These are phyloP conservation scores for Nicotiana noctiflora DNA, from an alignment of 257 asterid species.

Conservation along the genomic window DNA sequence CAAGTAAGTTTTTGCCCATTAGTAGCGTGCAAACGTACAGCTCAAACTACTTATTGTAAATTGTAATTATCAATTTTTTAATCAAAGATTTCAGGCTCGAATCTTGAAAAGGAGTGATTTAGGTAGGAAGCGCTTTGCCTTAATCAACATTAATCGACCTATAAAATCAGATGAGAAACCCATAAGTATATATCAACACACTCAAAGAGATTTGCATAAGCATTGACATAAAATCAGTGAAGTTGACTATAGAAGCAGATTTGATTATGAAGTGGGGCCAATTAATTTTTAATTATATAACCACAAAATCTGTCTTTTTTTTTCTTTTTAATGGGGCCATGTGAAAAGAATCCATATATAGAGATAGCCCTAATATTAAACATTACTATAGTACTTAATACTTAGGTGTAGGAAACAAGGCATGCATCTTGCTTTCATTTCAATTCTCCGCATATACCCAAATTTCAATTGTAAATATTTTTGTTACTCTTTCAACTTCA, in stretches of 20 bases:
- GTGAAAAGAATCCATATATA: not conserved
- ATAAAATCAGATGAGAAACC: too few species aligned
- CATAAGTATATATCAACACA: not conserved
- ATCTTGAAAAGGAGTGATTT: too few species aligned
- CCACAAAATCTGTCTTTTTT: not conserved
- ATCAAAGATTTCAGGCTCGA: too few species aligned
- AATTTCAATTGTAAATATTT: not conserved
- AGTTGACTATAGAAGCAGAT: not conserved
- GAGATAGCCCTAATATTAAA: not conserved
- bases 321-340: not conserved
- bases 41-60: too few species aligned
- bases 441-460: constrained; percentile 25
- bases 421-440: constrained; percentile 16
- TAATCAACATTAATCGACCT: too few species aligned
- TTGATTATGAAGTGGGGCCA: not conserved
- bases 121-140: too few species aligned
- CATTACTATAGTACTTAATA: not conserved
- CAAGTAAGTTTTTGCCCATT: too few species aligned
- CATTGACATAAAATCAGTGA: not conserved
- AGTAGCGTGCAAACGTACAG: too few species aligned
- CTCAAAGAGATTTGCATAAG: not conserved
- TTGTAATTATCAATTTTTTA: too few species aligned
- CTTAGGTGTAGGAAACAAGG: constrained; percentile 22
- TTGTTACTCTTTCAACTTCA: too few species aligned
- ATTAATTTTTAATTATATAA: not conserved